These are phyloP conservation scores for Helichrysum umbraculigerum DNA, from an alignment of 129 eudicot species.

Conservation along the genomic window DNA sequence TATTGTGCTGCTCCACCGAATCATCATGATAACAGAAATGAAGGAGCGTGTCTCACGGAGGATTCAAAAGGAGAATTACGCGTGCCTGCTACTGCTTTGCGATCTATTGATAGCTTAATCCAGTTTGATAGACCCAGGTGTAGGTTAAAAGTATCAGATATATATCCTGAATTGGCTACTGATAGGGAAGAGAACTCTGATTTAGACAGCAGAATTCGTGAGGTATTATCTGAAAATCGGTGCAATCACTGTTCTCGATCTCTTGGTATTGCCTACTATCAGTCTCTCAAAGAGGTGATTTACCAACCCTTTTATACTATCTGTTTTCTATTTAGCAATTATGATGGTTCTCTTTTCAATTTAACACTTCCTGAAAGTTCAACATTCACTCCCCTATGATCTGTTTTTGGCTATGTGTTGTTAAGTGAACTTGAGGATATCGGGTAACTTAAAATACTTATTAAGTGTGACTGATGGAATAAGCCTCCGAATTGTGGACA, in stretches of 20 bases:
- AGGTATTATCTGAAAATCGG: conserved; percentile 56
- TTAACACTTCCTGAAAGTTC: neutral
- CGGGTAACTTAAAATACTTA: neutral
- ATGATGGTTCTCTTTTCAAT: neutral
- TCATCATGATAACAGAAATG: conserved; percentile 46
- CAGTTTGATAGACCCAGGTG: conserved; percentile 87
- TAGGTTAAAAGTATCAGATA: conserved; percentile 59
- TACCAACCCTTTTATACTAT: conserved; percentile 12
- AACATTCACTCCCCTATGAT: neutral
- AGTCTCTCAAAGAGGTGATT: conserved; percentile 93
- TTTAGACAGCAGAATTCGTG: conserved; percentile 66
- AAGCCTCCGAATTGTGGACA: neutral
- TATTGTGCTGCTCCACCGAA: conserved; percentile 69
- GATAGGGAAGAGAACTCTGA: conserved; percentile 51
- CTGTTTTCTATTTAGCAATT: conserved; percentile 24
- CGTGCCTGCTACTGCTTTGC: conserved; percentile 72
- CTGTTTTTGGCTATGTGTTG: neutral
- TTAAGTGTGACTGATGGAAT: neutral
- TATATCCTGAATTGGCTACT: conserved; percentile 61
- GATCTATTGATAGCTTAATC: conserved; percentile 86
- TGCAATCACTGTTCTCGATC: conserved; percentile 78
- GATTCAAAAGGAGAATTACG: conserved; percentile 75
- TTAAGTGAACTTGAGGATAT: neutral
- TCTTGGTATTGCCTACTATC: conserved; percentile 63
- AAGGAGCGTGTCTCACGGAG: conserved; percentile 55